These are phyloP conservation scores for Kurtzmaniella quercitrusa DNA, from an alignment of 1,139 yeast species.

Conservation along the genomic window DNA sequence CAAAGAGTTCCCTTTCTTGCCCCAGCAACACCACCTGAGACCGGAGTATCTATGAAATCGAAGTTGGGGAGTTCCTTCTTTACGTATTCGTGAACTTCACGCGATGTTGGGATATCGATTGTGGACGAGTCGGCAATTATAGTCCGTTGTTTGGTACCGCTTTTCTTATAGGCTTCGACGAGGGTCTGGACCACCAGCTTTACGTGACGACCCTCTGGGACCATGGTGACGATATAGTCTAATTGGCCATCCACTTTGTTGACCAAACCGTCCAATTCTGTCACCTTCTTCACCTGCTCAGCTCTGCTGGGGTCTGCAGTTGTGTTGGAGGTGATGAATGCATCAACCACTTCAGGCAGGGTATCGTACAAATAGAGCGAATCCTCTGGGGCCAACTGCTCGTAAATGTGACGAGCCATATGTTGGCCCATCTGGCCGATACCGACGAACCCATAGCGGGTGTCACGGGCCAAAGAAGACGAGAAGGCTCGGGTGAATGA, in stretches of 20 bases:
- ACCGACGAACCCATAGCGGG: conserved; percentile 51
- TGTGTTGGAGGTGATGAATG: conserved; percentile 24
- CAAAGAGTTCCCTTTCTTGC: conserved; percentile 54
- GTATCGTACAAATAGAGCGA: conserved; percentile 44
- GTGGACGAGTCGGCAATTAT: conserved; percentile 52
- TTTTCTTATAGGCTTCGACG: conserved; percentile 22
- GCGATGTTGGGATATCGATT: conserved; percentile 50
- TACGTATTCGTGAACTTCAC: conserved; percentile 35
- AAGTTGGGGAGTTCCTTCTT: conserved; percentile 27
- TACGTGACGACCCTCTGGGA: conserved; percentile 58
- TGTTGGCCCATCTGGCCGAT: conserved; percentile 60
- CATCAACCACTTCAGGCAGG: conserved; percentile 24
- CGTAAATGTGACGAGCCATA: conserved; percentile 53
- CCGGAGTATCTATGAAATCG: conserved; percentile 56
- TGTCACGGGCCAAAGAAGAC: conserved; percentile 9
- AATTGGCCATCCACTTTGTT: conserved; percentile 35
- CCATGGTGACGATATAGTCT: conserved; percentile 50
- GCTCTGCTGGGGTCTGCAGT: conserved; percentile 20
- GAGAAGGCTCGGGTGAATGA: conserved; percentile 1
- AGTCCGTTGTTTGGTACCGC: conserved; percentile 14
- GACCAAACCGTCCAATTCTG: conserved; percentile 25
- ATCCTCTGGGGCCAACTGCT: conserved; percentile 36
- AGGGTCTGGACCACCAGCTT: conserved; percentile 39
- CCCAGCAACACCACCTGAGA: conserved; percentile 59
- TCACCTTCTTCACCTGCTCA: conserved; percentile 18